Evolutionary conservation across 345 rosid genomes (phyloP), one percentile per base, ranked within the genome.

Genomic region (Ailanthus altissimus): DNA sequence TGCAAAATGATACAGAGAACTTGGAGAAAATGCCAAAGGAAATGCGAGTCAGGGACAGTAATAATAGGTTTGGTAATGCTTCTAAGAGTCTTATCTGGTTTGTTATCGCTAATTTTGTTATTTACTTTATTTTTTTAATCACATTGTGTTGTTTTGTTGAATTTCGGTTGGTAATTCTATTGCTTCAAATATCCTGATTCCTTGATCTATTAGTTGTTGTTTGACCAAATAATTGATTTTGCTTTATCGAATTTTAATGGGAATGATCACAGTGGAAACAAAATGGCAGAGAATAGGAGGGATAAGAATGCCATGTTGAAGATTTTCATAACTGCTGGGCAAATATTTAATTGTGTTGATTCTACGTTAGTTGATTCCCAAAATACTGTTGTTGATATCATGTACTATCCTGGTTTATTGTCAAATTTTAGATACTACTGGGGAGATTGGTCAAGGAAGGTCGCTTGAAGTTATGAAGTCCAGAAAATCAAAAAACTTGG

Each of bases 381-480:
- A 63, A 49, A 53, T 54, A 16, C 13, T 14, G 73, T 50, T 61
- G 43, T 46, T 76, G 51, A 75, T 49, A 40, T 56, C 61, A 25
- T 60, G 20, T 63, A 36, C 62, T 58, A 57, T 51, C 69, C 45
- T 45, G 40, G 72, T 49, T 58, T 73, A 25, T 51, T 54, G 46
- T 77, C 84, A 57, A 80, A 77, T 21, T 46, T 79, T 80, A 90
- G 91, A 90, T 80, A 78, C 87, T 85, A 82, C 75, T 74, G 84
- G 78, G 76, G 84, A 79, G 70, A 62, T 66, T 71, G 73, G 76
- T 56, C 82, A 75, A 80, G 80, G 25, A 43, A 74, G 66, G 57
- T 42, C 80, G 20, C 51, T 43, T 20, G 74, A 82, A 86, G 84
- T 59, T 81, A 71, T 70, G 20, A 71, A 85, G 54, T 66, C 86